These are phyloP conservation scores for Gracilaria gracilis DNA, from an alignment of 23 red algal species.

Conservation along the genomic window DNA sequence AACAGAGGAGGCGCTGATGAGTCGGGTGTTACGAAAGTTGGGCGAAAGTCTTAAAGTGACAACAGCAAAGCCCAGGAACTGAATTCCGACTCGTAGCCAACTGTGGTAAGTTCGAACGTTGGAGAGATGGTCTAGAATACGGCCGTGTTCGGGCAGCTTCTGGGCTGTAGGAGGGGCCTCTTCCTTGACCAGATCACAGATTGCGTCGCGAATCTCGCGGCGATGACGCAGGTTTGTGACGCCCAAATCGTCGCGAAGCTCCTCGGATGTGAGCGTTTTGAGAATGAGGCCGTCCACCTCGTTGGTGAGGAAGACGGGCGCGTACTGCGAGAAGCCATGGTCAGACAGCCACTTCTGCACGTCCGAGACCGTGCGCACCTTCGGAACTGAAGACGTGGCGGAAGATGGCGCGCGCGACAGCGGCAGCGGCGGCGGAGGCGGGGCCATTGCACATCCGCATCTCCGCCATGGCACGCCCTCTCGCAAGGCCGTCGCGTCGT, in stretches of 20 bases:
- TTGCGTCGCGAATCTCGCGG: slow-evolving; percentile 63
- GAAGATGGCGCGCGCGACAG: background rate
- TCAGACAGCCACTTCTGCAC: slow-evolving; percentile 64
- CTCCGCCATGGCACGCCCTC: too few relatives aligned
- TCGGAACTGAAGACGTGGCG: background rate
- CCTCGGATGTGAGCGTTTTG: slow-evolving; percentile 73
- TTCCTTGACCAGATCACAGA: slow-evolving; percentile 34
- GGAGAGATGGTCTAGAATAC: slow-evolving; percentile 87
- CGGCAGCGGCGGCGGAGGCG: background rate
- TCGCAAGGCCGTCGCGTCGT: too few relatives aligned
- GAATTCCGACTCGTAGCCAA: slow-evolving; percentile 81
- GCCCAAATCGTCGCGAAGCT: slow-evolving; percentile 80
- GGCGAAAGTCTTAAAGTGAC: slow-evolving; percentile 79
- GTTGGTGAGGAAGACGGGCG: slow-evolving; percentile 65
- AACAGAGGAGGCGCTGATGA: slow-evolving; percentile 57
- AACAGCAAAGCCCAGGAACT: slow-evolving; percentile 78
- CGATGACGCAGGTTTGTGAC: slow-evolving; percentile 75
- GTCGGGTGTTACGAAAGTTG: slow-evolving; percentile 34
- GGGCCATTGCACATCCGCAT: background rate
- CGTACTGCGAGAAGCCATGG: slow-evolving; percentile 67
- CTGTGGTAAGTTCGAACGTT: slow-evolving; percentile 85
- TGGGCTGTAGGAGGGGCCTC: slow-evolving; percentile 1
- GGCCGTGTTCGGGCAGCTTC: slow-evolving; percentile 80
- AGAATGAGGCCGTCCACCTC: slow-evolving; percentile 76
- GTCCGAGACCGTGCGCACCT: slow-evolving; percentile 53